Conservation (phyloP, 306 rosid genomes). For the barrel medic (Medicago truncatula) region MtrunA17r5.0-ANR NC_053049.1:46105501-46106000, state of each 20-base stretch:
- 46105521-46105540: background rate
- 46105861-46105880: background rate
- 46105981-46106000: too few relatives aligned
- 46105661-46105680: background rate
- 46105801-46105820: background rate
- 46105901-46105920: too few relatives aligned
- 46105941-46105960: too few relatives aligned
- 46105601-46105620: constrained; percentile 11
- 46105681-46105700: constrained; percentile 51
- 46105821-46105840: background rate
- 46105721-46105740: constrained; percentile 83
- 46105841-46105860: background rate
- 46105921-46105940: too few relatives aligned
- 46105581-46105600: background rate
- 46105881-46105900: constrained; percentile 1
- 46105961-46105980: too few relatives aligned
- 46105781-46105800: constrained; percentile 1
- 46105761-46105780: constrained; percentile 47
- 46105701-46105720: constrained; percentile 66
- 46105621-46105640: background rate
- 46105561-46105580: background rate
- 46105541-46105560: background rate
- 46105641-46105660: background rate
- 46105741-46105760: constrained; percentile 65
- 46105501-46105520: background rate